phyloP scores from a whole-genome alignment of 805 yeast genomes.

The Wickerhamomyces kurtzmanii region DNA sequence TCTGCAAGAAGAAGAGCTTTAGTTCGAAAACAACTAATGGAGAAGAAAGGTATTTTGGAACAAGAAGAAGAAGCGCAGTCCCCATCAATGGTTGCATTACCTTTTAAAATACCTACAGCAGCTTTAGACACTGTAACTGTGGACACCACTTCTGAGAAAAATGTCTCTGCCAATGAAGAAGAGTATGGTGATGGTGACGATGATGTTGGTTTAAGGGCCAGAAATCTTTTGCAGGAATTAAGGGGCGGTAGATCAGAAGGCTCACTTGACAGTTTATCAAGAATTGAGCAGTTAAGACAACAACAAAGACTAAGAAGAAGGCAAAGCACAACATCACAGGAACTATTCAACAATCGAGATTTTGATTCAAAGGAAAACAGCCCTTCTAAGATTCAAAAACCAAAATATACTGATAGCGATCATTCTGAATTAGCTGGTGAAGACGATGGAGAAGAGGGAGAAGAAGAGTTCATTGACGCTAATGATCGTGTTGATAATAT shows the following conservation, averaged over 20 bases:
- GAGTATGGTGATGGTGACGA: slow-evolving; percentile 12
- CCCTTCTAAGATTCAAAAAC: background rate
- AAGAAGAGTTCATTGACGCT: background rate
- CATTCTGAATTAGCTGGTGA: background rate
- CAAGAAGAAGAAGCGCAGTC: slow-evolving; percentile 9
- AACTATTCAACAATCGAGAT: too few species aligned
- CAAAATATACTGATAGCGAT: background rate
- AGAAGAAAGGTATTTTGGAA: slow-evolving; percentile 15
- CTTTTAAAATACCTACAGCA: slow-evolving; percentile 1
- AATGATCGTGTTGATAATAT: background rate
- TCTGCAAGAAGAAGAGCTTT: slow-evolving; percentile 76
- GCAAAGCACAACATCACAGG: too few species aligned
- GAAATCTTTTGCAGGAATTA: slow-evolving; percentile 51
- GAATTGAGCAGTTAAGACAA: slow-evolving; percentile 34
- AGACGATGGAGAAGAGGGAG: background rate
- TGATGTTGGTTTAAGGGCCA: slow-evolving; percentile 51
- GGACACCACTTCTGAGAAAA: slow-evolving; percentile 1
- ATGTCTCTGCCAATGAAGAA: background rate
- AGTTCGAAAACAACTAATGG: slow-evolving; percentile 51
- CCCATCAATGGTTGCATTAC: slow-evolving; percentile 2
- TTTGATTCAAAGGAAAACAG: slow-evolving; percentile 13
- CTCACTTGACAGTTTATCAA: slow-evolving; percentile 20
- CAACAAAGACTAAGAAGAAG: slow-evolving; percentile 24
- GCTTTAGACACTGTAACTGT: slow-evolving; percentile 1
- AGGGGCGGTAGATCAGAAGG: slow-evolving; percentile 25